Base-by-base conservation (phyloP, 2,329 filamentous ascomycete genomes). In the Verticillium nubilum region DNA sequence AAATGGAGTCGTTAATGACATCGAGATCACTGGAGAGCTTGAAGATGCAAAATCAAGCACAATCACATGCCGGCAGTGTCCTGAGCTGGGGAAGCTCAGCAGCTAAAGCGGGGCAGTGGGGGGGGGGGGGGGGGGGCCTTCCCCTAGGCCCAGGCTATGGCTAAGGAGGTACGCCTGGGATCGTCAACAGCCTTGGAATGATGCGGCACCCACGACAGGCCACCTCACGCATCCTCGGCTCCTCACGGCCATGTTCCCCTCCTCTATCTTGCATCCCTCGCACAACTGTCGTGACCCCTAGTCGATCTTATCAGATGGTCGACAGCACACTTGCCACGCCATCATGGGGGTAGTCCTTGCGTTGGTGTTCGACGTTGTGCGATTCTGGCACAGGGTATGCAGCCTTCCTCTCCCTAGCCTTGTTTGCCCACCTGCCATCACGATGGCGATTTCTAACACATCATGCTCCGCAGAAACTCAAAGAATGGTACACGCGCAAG, bases 401-500 rank as follows among this genome's bases (percentile, higher is more conserved):
- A 35, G 17, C 42, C 31, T 7, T 33, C 31, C 15, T 12, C 54
- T 28, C 60, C 6, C 54, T 28, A 47, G 12, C 26, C 54, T 15
- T 50, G 10, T n/a, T 17, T 35, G 25, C 19, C 12, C 31, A 15
- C 19, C 2, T 7, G 17, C 31, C 42, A n/a, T n/a, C n/a, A n/a
- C 17, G 17, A 23, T 47, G 5, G 4, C 37, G 4, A 37, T 15
- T 19, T 12, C 42, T 33, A 25, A 52, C 50, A 53, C 15, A 42
- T 42, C 42, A 52, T 42, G 12, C 54, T 54, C 28, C 23, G 28
- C 72, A 94, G 90, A 88, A 85, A 78, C 75, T 91, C 56, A 76
- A 84, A 62, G 77, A 77, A 58, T 91, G 89, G 86, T 88, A 87
- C 78, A 83, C 76, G 59, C 81, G 82, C 63, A 88, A 84, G 71